Conservation (phyloP, 441 rosid genomes). For the Pelargonium myrrhifolium region DNA sequence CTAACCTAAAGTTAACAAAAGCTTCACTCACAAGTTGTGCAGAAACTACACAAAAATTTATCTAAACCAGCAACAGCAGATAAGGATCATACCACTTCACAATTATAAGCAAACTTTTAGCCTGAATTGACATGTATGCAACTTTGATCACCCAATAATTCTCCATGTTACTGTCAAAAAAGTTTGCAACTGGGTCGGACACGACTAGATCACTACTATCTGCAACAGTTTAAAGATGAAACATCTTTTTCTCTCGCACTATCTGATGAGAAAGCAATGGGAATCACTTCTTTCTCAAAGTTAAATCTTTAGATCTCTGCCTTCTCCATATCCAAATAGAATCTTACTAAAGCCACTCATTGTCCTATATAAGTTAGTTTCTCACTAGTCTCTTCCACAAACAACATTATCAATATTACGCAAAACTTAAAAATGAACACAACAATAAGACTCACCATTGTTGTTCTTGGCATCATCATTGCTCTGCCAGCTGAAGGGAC, state of each 20-base stretch:
- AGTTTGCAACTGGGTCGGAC: neutral
- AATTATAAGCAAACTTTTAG: neutral
- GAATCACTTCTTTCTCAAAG: constrained; percentile 3
- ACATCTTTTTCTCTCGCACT: neutral
- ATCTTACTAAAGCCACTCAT: constrained; percentile 8
- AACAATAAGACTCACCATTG: constrained; percentile 1
- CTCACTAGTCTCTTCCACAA: neutral
- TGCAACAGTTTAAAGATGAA: constrained; percentile 6
- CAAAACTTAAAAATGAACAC: neutral
- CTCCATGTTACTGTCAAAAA: neutral
- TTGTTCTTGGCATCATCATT: neutral
- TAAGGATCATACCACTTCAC: neutral
- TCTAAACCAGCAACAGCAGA: neutral
- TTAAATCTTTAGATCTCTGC: neutral
- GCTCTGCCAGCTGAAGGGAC: constrained; percentile 8
- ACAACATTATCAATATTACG: neutral
- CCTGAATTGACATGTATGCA: neutral
- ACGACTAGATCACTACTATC: constrained; percentile 3
- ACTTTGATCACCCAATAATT: neutral
- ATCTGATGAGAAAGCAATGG: neutral
- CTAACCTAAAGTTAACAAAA: neutral
- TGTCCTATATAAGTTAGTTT: neutral
- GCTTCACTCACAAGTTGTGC: neutral
- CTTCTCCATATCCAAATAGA: neutral
- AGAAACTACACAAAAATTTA: neutral